Base-by-base conservation (phyloP, 2,329 filamentous ascomycete genomes). In the Rutstroemia sp. region DNA sequence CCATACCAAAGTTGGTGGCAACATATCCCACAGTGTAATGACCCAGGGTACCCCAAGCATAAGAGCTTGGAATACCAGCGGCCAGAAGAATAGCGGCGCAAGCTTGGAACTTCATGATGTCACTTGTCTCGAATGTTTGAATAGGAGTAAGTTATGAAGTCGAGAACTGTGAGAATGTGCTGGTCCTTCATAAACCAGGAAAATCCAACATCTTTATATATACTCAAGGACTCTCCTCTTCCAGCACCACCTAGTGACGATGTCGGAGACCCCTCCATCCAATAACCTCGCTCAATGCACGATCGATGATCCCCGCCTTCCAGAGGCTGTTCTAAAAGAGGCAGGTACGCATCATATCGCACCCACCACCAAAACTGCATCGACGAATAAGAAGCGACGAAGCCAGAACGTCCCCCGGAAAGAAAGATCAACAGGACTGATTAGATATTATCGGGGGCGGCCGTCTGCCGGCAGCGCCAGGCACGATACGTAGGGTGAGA, bases 11-110 rank as follows among this genome's bases (percentile, higher is more conserved):
- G 66, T 78, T 77, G 62, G 76, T 77, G 9, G 84, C 83, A 39
- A 87, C 67, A 65, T 84, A 85, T 52, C 81, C 84, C 12, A 85
- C 78, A 14, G 83, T 82, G 63, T 84, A 80, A 70, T 87, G 84
- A 0, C 83, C 84, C 57, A 87, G 75, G 61, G 76, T 41, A n/a
- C 67, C 67, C 67, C 67, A 69, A 9, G 63, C 62, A 10, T 57
- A 54, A 19, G 50, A 58, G 27, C 50, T 45, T 18, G 60, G 63
- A 27, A 62, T n/a, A 16, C 52, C 42, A 25, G 60, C 52, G 25
- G 56, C 54, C 19, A 64, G 50, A n/a, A 66, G 51, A 25, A 61
- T 23, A 38, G 55, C 41, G 34, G 53, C 47, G 27, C 47, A 45
- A 16, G 27, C 51, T 56, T 56, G 53, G 44, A 38, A 34, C 38